Evolutionary conservation across 805 yeast species (phyloP), one percentile per base, ranked within the genome.

Genomic region (Debaryomyces maramus): DNA sequence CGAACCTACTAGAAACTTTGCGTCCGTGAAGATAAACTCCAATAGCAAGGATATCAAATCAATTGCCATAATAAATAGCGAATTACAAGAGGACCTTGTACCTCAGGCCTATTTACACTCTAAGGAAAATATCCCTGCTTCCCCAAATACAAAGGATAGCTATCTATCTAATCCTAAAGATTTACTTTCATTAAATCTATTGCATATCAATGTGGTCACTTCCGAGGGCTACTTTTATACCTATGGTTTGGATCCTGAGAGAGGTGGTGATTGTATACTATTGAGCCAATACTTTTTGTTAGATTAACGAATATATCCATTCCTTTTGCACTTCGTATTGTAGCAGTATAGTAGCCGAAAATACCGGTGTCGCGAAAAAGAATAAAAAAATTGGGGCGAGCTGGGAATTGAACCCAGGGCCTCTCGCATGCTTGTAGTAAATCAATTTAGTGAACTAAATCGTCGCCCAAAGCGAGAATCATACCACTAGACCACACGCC

Each of bases 261-360:
- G 90, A 39, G 98, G 98, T 1, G 99, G 99, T 2, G 97, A 90
- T 56, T 91, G 98, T 63, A 78, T 84, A 28, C 66, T 88, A 45
- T 66, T 86, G 40, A 79, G 82, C 45, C 96, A 88, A 53, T 83
- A 81, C 53, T 74, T 83, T 5, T 65, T 85, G 30, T 53, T 67
- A 21, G 72, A 65, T 21, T 57, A 50, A 37, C 28, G 28, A 24
- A 24, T 24, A 24, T n/a, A 24, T 24, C 19, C 15, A 6, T 13
- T 16, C 13, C 4, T 21, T n/a, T 9, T 22, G 11, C 3, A 2
- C 11, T 3, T 22, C 3, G 3, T 3, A 4, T 22, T 22, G 26
- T 4, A 22, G 24, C 24, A 21, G 7, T 21, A 21, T 21, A 21
- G 10, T 21, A 21, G 9, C 10, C 24, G 10, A 24, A 5, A n/a